These are phyloP conservation scores for Plasmodium gaboni DNA, from an alignment of 169 alveolate genomes.

Conservation along the genomic window DNA sequence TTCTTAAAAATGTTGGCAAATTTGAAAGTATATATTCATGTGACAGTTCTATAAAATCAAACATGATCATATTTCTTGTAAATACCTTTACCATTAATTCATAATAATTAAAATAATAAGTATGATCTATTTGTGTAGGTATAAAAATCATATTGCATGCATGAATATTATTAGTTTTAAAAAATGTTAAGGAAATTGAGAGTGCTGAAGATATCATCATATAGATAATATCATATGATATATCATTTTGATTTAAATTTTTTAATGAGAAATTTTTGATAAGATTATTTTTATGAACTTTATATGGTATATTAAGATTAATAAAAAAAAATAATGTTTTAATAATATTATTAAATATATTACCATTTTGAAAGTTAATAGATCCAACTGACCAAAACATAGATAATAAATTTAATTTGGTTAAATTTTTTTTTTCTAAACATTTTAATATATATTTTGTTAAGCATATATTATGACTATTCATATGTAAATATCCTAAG, in stretches of 20 bases:
- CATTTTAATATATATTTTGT: conserved; percentile 59
- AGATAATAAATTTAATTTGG: conserved; percentile 50
- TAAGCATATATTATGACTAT: conserved; percentile 41
- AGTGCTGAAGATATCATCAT: conserved; percentile 61
- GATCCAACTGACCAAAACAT: conserved; percentile 73
- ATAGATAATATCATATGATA: conserved; percentile 42
- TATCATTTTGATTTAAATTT: conserved; percentile 14
- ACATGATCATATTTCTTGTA: conserved; percentile 72
- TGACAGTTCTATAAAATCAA: conserved; percentile 62
- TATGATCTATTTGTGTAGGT: conserved; percentile 55
- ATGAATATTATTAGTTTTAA: conserved; percentile 60
- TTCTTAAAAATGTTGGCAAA: conserved; percentile 59
- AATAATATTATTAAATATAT: conserved; percentile 43
- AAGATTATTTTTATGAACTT: conserved; percentile 50
- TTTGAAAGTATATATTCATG: conserved; percentile 72
- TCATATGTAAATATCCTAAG: conserved; percentile 62
- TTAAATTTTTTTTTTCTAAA: conserved; percentile 41
- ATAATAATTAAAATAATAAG: conserved; percentile 54
- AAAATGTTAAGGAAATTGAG: conserved; percentile 45
- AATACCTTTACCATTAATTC: conserved; percentile 66
- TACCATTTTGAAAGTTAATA: conserved; percentile 66
- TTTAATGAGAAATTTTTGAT: conserved; percentile 28
- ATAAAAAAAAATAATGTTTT: conserved; percentile 49
- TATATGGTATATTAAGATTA: conserved; percentile 65
- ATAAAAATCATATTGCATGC: conserved; percentile 74